phyloP scores from a whole-genome alignment of 805 yeast genomes.

The Cyberlindnera mycetangii region DNA sequence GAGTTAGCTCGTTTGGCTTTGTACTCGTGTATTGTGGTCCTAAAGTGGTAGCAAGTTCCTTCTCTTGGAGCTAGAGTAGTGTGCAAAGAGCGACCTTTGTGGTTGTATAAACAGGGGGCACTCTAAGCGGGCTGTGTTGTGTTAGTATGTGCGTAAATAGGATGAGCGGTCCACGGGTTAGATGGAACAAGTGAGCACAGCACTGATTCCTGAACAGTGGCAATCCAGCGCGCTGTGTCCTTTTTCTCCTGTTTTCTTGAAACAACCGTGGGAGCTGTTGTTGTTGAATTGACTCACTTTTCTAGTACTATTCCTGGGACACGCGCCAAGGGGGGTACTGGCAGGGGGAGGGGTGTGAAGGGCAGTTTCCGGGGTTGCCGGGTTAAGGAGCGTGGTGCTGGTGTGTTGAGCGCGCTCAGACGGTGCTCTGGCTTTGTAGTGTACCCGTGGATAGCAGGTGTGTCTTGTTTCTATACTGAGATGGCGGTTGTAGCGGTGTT shows the following conservation, averaged over 20 bases:
- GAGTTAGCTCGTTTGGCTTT: no score
- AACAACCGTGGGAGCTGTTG: background rate
- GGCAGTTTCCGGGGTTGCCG: background rate
- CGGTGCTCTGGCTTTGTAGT: background rate
- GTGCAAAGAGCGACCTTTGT: background rate
- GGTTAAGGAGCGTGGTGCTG: background rate
- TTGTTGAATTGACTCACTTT: background rate
- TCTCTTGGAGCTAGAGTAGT: background rate
- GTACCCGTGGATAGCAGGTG: background rate
- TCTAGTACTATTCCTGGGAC: background rate
- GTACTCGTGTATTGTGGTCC: background rate
- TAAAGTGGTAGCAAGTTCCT: background rate
- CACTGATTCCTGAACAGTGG: background rate
- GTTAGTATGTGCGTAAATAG: constrained; percentile 1
- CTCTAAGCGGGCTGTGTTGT: constrained; percentile 1
- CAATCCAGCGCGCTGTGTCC: no score
- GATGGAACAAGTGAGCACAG: background rate
- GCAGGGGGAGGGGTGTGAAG: no score
- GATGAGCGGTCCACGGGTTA: background rate
- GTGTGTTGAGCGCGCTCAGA: background rate
- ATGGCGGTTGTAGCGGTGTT: constrained; percentile 4
- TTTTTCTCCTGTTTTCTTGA: background rate
- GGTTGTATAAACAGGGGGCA: background rate
- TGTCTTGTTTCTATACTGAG: background rate
- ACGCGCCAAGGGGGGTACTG: background rate